Evolutionary conservation across 1,284 basidiomycete species (phyloP).

Genomic region (Gymnopus androsaceus): DNA sequence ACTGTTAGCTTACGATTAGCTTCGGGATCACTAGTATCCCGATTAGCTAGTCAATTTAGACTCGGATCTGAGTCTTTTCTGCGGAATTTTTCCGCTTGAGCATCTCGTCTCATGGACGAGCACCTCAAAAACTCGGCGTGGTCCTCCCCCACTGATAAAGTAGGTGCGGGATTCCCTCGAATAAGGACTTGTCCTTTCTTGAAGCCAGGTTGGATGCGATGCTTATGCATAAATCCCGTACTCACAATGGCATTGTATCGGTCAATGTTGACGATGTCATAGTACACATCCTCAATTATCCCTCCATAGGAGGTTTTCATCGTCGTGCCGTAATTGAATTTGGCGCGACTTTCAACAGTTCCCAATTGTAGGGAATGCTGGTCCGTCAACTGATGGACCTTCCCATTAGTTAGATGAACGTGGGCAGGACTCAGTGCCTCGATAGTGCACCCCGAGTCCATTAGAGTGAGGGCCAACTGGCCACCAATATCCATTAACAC

Average conservation of each 20-base stretch:
- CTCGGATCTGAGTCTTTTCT: not conserved
- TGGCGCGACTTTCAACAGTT: constrained; percentile 16
- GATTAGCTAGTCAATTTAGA: not conserved
- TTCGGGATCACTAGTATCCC: not conserved
- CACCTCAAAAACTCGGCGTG: constrained; percentile 1
- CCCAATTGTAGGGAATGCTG: constrained; percentile 19
- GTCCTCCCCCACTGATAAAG: constrained; percentile 19
- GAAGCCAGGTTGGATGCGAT: constrained; percentile 30
- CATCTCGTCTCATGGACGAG: constrained; percentile 11
- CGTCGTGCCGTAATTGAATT: constrained; percentile 16
- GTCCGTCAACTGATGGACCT: constrained; percentile 11
- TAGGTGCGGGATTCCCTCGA: constrained; percentile 3
- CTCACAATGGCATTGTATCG: too few species aligned
- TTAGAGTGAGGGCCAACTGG: constrained; percentile 9
- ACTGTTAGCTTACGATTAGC: too few species aligned
- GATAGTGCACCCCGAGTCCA: constrained; percentile 20
- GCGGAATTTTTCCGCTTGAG: not conserved
- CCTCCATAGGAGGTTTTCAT: constrained; percentile 18
- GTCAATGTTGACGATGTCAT: too few species aligned
- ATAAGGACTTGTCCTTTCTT: constrained; percentile 18
- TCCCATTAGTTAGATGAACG: constrained; percentile 9
- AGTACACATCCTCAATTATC: constrained; percentile 19
- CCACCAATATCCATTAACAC: constrained; percentile 13
- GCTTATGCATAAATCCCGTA: too few species aligned
- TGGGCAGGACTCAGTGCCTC: constrained; percentile 16